Evolutionary conservation across 805 yeast genomes (phyloP).

Genomic region (Metschnikowia lunata): DNA sequence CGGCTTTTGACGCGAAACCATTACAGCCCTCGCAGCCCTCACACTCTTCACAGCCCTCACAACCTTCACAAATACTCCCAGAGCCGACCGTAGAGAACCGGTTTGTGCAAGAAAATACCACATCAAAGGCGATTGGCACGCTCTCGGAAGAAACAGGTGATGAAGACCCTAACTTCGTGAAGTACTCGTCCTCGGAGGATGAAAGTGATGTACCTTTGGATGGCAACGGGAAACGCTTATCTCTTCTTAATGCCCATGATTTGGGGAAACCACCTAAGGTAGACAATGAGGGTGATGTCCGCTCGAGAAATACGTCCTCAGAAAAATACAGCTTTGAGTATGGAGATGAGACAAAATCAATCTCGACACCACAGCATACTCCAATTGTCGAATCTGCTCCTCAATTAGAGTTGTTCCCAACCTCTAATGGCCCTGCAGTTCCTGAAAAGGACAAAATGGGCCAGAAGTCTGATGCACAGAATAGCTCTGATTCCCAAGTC

Average conservation of each 20-base stretch:
- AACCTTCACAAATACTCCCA: slow-evolving; percentile 3
- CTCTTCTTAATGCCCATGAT: slow-evolving; percentile 34
- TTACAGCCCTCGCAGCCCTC: slow-evolving; percentile 6
- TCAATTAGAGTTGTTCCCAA: not conserved
- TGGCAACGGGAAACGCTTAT: slow-evolving; percentile 21
- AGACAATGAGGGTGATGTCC: slow-evolving; percentile 13
- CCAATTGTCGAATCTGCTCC: slow-evolving; percentile 7
- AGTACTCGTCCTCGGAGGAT: slow-evolving; percentile 28
- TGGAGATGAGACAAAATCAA: slow-evolving; percentile 35
- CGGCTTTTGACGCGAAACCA: slow-evolving; percentile 5
- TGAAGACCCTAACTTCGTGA: slow-evolving; percentile 33
- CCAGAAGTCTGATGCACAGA: not conserved
- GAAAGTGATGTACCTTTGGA: slow-evolving; percentile 26
- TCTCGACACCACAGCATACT: slow-evolving; percentile 25
- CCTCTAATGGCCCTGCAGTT: not conserved
- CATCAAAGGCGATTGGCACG: not conserved
- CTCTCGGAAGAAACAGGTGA: slow-evolving; percentile 21
- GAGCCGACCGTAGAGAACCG: not conserved
- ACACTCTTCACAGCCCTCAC: not conserved
- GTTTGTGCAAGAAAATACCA: not conserved
- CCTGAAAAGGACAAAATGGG: not conserved
- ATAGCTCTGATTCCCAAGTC: not conserved
- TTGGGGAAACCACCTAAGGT: slow-evolving; percentile 21
- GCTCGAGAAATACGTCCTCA: slow-evolving; percentile 15
- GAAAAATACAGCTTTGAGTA: slow-evolving; percentile 37